A percentile compares a stretch with the other conserved stretches of the same genome.
These are phyloP conservation scores for Euptelea pleiosperma DNA, from an alignment of 164 flowering plant genomes.

Conservation along the genomic window DNA sequence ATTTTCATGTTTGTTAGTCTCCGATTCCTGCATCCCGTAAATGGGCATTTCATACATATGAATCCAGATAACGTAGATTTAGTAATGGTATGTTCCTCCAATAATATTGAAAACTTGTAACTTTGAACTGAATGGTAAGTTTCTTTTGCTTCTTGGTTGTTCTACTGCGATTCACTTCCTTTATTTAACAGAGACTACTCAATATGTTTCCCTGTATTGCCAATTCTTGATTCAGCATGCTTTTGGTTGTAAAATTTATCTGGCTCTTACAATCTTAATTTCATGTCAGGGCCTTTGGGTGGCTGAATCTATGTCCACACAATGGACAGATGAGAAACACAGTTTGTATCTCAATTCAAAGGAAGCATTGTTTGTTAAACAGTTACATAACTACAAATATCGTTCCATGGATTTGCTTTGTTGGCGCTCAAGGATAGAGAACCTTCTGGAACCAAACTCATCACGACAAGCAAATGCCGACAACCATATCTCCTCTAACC, in stretches of 20 bases:
- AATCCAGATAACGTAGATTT: too few relatives aligned
- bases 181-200: background rate
- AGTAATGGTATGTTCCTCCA: background rate
- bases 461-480: slow-evolving; percentile 13
- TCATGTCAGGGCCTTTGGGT: slow-evolving; percentile 28
- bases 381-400: slow-evolving; percentile 33
- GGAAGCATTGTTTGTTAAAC: slow-evolving; percentile 75
- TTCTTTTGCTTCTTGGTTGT: background rate
- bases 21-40: too few relatives aligned
- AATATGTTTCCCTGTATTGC: background rate
- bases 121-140: too few relatives aligned
- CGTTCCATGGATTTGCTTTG: slow-evolving; percentile 32
- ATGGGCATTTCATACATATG: too few relatives aligned
- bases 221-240: background rate
- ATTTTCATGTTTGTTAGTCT: too few relatives aligned
- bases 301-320: slow-evolving; percentile 29
- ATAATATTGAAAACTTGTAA: background rate
- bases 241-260: background rate
- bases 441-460: slow-evolving; percentile 20
- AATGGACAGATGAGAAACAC: slow-evolving; percentile 97
- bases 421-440: slow-evolving; percentile 20
- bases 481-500: slow-evolving; percentile 33
- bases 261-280: slow-evolving; percentile 4
- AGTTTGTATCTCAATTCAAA: slow-evolving; percentile 68
- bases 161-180: background rate